Evolutionary conservation across 768 basidiomycete genomes (phyloP).

Genomic region (Podaxis pistillaris): DNA sequence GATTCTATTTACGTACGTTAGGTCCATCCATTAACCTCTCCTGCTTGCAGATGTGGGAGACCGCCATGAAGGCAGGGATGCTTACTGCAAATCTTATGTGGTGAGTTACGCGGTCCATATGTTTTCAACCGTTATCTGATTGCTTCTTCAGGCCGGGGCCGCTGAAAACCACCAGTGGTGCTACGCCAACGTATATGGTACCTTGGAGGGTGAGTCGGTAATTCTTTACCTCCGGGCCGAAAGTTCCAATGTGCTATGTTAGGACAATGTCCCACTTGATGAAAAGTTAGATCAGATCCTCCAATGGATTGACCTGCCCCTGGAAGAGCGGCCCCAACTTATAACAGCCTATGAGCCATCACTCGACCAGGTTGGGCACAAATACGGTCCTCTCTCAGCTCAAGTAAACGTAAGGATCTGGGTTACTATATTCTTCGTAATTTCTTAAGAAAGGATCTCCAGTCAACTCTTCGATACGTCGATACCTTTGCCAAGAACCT

Average conservation of each 20-base stretch:
- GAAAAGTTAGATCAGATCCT: constrained; percentile 78
- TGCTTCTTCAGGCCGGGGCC: constrained; percentile 71
- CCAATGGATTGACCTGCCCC: constrained; percentile 78
- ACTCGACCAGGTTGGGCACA: constrained; percentile 82
- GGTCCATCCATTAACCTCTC: neutral
- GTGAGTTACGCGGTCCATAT: constrained; percentile 38
- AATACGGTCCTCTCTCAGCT: constrained; percentile 63
- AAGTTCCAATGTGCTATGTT: neutral
- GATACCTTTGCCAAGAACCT: constrained; percentile 76
- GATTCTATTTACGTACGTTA: constrained; percentile 2
- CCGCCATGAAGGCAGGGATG: constrained; percentile 69
- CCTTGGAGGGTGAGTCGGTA: constrained; percentile 63
- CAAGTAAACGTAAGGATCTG: constrained; percentile 62
- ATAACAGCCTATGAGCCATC: constrained; percentile 85
- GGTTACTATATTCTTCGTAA: neutral
- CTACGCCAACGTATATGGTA: constrained; percentile 69
- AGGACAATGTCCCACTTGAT: constrained; percentile 63
- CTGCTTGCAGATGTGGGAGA: constrained; percentile 82
- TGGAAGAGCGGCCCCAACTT: constrained; percentile 71
- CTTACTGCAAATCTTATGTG: constrained; percentile 91
- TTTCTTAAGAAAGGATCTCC: constrained; percentile 8
- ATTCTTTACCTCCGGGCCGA: neutral
- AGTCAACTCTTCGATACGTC: constrained; percentile 65
- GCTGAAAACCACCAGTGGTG: constrained; percentile 62
- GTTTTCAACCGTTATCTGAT: neutral